Evolutionary conservation across 805 yeast species (phyloP), one percentile per base, ranked within the genome.

Genomic region (Sungouiozyma intestinalis): DNA sequence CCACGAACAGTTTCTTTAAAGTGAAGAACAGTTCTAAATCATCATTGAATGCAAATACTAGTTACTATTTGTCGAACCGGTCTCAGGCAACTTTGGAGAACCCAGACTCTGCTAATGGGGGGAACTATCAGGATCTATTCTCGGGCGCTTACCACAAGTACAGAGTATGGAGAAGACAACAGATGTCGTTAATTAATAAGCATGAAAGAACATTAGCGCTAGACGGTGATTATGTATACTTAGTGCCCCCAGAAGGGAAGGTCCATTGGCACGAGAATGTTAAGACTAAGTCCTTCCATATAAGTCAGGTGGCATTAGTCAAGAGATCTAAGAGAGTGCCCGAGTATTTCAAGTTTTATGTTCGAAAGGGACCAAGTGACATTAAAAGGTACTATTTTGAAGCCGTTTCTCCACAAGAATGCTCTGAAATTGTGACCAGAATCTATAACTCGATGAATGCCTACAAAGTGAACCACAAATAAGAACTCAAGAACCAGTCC

Each of bases 191-290:
- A 49, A 76, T 83, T 45, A 57, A 50, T 38, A 72, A 87, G 41
- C 85, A 85, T 46, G 94, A 87, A 52, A 76, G 92, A 52, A 76
- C 87, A 1, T 67, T 90, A 27, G 87, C 92, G 1, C 76, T 90
- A 33, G 97, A 90, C 61, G 97, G 97, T n/a, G 95, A 86, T 52
- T 87, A 86, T 54, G 76, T 90, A 13, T 90, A 88, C 53, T 74
- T 90, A 39, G 76, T 85, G 4, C 63, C 64, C 53, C 96, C 97
- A 0, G 80, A 87, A 6, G 86, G 84, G 51, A 90, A 85, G 45
- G 71, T 76, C 44, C 75, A 73, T 50, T 76, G 85, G 74, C 76
- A 82, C 52, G 92, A 82, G 41, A 66, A 71, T 60, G 74, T 82
- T 50, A 88, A 88, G 56, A 88, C 95, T 0, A 77, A 87, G 14